Evolutionary conservation across 2,329 filamentous ascomycete genomes (phyloP), one percentile per base, ranked within the genome.

Genomic region (Raffaelea deltoideospora): DNA sequence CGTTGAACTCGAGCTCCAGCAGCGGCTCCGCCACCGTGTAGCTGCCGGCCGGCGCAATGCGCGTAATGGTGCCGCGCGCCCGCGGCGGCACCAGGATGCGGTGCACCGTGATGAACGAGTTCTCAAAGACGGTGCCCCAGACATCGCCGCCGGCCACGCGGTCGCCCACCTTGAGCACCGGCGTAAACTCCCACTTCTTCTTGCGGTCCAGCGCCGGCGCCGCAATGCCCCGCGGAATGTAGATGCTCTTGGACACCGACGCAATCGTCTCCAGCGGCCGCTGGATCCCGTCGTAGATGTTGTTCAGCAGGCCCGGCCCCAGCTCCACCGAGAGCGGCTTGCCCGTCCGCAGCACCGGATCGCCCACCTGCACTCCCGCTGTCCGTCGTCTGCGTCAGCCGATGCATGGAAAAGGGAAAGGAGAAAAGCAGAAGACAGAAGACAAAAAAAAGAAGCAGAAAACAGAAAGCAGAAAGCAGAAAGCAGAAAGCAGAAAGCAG

Each of bases 271-370:
- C 79, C 50, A 98, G 77, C 35, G 90, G 90, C 55, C 90, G 79
- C 61, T 98, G 90, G 53, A 98, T 98, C 65, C 90, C 90, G 59
- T 98, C 90, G 69, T 96, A 98, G 60, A 98, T 98, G 48, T 90
- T 95, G 65, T 96, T 88, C 73, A 98, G 85, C 58, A 98, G 68
- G 56, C 90, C 90, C 45, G 90, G 90, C 35, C 90, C 90, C 33
- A 98, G 79, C 61, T 98, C 90, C 61, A 98, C 90, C 40, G 90
- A 95, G 38, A 98, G 69, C 45, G 90, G 90, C 71, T 96, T 95
- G 59, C 86, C 84, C 40, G 88, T 95, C 53, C 88, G 76, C 43
- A 65, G 53, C 48, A 98, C 90, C 35, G 90, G 90, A 56, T 98
- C 90, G 55, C 90, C 90, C 47, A 98, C 87, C 48, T 76, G 93